Evolutionary conservation across 1,139 yeast genomes (phyloP).

Genomic region (Yamadazyma songkhlaensis): DNA sequence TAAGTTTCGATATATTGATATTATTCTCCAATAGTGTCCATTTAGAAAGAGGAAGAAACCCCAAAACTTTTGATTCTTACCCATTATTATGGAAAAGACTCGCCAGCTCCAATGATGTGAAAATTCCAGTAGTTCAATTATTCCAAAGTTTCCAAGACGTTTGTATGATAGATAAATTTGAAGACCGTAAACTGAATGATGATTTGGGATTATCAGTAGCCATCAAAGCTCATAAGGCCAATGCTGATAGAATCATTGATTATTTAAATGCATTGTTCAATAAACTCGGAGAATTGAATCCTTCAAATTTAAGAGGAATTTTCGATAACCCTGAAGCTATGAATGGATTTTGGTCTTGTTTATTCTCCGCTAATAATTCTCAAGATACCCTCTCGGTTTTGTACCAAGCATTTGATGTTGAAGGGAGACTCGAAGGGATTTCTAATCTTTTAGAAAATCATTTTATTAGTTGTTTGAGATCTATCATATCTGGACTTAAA

Average conservation of each 20-base stretch:
- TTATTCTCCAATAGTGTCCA: slow-evolving; percentile 52
- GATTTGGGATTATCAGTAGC: slow-evolving; percentile 17
- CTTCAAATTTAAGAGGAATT: slow-evolving; percentile 36
- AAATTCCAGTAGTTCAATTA: slow-evolving; percentile 20
- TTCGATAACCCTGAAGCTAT: slow-evolving; percentile 26
- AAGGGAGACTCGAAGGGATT: slow-evolving; percentile 67
- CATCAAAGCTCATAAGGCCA: slow-evolving; percentile 28
- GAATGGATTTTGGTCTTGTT: slow-evolving; percentile 66
- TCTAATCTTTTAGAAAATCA: slow-evolving; percentile 48
- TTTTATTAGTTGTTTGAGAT: slow-evolving; percentile 41
- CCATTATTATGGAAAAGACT: slow-evolving; percentile 43
- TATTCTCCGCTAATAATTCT: slow-evolving; percentile 57
- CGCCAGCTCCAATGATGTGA: slow-evolving; percentile 26
- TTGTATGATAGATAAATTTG: slow-evolving; percentile 37
- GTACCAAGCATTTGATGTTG: slow-evolving; percentile 69
- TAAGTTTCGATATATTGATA: slow-evolving; percentile 55
- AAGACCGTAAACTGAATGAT: slow-evolving; percentile 23
- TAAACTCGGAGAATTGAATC: slow-evolving; percentile 39
- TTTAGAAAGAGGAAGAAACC: slow-evolving; percentile 35
- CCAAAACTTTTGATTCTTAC: slow-evolving; percentile 43
- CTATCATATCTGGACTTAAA: slow-evolving; percentile 42
- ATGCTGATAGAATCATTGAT: slow-evolving; percentile 22
- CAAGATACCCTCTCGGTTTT: slow-evolving; percentile 72
- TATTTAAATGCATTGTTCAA: slow-evolving; percentile 28
- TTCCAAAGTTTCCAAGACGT: slow-evolving; percentile 38